Conservation (phyloP, 2,329 filamentous ascomycete genomes). For the Ceratocystis harringtonii region DNA sequence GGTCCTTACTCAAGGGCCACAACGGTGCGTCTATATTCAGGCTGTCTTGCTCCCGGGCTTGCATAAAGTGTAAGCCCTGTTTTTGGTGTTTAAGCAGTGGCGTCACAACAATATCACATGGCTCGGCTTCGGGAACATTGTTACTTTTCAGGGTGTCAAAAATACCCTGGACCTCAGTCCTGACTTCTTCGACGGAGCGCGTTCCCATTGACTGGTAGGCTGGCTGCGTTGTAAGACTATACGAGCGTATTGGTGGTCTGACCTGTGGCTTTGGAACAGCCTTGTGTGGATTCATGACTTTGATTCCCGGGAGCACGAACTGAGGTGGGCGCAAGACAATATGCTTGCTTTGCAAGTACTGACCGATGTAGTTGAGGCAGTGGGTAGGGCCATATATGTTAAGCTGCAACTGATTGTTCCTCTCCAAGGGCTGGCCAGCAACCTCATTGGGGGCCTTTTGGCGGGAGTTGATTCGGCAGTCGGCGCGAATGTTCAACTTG, state of each 20-base stretch:
- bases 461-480: conserved; percentile 54
- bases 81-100: conserved; percentile 72
- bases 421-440: conserved; percentile 46
- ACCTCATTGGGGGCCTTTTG: conserved; percentile 48
- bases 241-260: conserved; percentile 24
- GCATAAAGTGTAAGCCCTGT: conserved; percentile 80
- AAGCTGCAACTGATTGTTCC: conserved; percentile 48
- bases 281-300: conserved; percentile 61
- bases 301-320: conserved; percentile 50
- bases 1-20: conserved; percentile 48
- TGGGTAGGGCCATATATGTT: conserved; percentile 67
- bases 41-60: conserved; percentile 51
- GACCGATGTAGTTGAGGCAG: conserved; percentile 48
- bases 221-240: conserved; percentile 20
- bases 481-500: conserved; percentile 49
- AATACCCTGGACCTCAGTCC: conserved; percentile 67
- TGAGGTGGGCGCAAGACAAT: conserved; percentile 53
- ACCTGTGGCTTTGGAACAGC: conserved; percentile 26
- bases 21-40: conserved; percentile 55
- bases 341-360: conserved; percentile 27
- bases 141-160: conserved; percentile 75
- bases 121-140: conserved; percentile 58
- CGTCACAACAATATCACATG: conserved; percentile 46
- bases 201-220: conserved; percentile 20
- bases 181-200: conserved; percentile 72